phyloP scores from a whole-genome alignment of 805 yeast species.

The Debaryomyces maramus region DNA sequence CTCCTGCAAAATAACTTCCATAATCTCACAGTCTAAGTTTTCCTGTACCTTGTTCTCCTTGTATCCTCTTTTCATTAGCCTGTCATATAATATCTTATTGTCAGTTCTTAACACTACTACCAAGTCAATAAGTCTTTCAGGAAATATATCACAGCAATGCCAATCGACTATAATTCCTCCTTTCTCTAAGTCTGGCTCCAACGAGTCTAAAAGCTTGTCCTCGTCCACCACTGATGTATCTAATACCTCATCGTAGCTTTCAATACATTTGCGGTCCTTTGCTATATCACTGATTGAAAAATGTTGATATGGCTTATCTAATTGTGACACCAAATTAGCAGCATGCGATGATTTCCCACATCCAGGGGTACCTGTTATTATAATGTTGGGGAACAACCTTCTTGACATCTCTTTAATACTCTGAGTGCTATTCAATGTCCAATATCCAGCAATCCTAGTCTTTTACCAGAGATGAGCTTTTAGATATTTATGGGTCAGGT shows the following conservation, averaged over 20 bases:
- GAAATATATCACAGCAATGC: conserved; percentile 97
- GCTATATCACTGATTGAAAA: conserved; percentile 81
- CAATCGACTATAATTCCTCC: conserved; percentile 96
- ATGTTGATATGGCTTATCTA: conserved; percentile 48
- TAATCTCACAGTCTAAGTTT: conserved; percentile 93
- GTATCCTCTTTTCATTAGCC: conserved; percentile 76
- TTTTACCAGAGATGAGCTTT: no score
- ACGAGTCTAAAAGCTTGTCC: conserved; percentile 76
- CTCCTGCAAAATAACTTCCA: conserved; percentile 87
- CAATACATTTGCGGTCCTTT: conserved; percentile 69
- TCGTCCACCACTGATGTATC: conserved; percentile 91
- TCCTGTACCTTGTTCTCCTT: conserved; percentile 82
- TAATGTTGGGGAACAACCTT: conserved; percentile 64
- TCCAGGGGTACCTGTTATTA: conserved; percentile 95
- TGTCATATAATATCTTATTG: conserved; percentile 67
- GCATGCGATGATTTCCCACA: conserved; percentile 83
- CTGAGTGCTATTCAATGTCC: no score
- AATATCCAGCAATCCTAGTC: no score
- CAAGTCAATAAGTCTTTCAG: conserved; percentile 87
- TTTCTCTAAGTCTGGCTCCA: conserved; percentile 72
- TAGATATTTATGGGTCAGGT: no score
- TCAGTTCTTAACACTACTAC: conserved; percentile 87
- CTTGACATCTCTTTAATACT: conserved; percentile 27
- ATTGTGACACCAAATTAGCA: conserved; percentile 53
- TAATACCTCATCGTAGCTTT: conserved; percentile 82